Conservation (phyloP, 2,329 filamentous ascomycete species). For the Aureobasidium sp. region DNA sequence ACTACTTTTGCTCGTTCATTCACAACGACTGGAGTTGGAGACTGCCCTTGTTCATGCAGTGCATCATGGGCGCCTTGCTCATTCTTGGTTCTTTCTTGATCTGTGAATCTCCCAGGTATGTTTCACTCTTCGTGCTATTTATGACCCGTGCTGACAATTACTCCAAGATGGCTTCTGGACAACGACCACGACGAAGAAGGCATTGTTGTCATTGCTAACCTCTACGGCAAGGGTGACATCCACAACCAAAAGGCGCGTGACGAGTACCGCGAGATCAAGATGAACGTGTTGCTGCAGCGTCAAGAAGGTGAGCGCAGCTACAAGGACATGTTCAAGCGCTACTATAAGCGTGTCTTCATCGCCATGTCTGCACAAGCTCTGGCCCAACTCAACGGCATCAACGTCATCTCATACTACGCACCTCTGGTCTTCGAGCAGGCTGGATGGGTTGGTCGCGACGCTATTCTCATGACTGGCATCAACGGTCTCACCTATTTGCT, state of each 20-base stretch:
- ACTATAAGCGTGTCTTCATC: constrained; percentile 88
- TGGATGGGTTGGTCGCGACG: constrained; percentile 85
- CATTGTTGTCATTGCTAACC: constrained; percentile 94
- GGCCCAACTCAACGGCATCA: constrained; percentile 96
- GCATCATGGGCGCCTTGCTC: constrained; percentile 82
- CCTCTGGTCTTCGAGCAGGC: constrained; percentile 94
- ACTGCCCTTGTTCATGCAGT: constrained; percentile 83
- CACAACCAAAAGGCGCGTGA: constrained; percentile 88
- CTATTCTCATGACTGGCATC: constrained; percentile 94
- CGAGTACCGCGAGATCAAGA: constrained; percentile 98
- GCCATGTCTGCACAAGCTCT: constrained; percentile 97
- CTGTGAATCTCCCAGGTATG: constrained; percentile 87
- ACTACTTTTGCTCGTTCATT: constrained; percentile 94
- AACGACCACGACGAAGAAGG: constrained; percentile 98
- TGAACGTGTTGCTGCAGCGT: constrained; percentile 86
- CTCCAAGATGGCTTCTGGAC: constrained; percentile 80
- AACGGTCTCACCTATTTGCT: constrained; percentile 87
- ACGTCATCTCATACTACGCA: constrained; percentile 98
- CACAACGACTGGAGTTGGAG: constrained; percentile 82
- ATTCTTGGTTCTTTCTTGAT: constrained; percentile 84
- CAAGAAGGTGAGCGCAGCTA: constrained; percentile 94
- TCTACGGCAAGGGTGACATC: constrained; percentile 93
- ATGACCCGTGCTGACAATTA: background rate
- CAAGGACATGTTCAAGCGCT: constrained; percentile 87
- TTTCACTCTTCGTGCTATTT: background rate